Evolutionary conservation across 768 basidiomycete species (phyloP), one percentile per base, ranked within the genome.

Genomic region (Naganishia antarctica): DNA sequence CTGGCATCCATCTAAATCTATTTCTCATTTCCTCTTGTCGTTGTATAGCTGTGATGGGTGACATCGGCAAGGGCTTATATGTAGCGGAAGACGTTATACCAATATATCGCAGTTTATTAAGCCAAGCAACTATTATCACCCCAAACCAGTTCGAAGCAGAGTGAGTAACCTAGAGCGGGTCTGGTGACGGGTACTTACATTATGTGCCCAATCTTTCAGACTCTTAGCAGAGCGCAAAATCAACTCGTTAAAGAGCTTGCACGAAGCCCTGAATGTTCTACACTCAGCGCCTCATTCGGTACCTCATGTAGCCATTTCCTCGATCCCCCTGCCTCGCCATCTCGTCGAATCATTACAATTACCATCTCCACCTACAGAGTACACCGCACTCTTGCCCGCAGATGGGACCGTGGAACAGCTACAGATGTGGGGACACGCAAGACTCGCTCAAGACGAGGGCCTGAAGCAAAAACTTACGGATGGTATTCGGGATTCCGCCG

Each of bases 141-240:
- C 96, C 96, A 0, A 99, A 99, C 74, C 96, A 92, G 85, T 99
- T 92, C 70, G 96, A 99, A 80, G 89, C 88, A 66, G 94, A 98
- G 91, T 93, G 74, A 76, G 86, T 77, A 44, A 5, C 43, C 31
- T 44, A 28, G 16, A 34, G 32, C 11, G 1, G 41, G 4, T 26
- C 21, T 13, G 9, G 25, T 28, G 7, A 59, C 37, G 16, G 3
- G 5, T 23, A 45, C 23, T 40, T 16, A 16, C 61, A 91, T 78
- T 81, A 63, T 37, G 3, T 41, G 87, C 87, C 78, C 77, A 75
- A n/a, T 31, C 87, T 92, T 45, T 48, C 46, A 97, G 92, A 79
- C 80, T 86, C 2, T 81, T 99, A 18, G 91, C 94, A 0, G 83
- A 85, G 29, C 80, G 84, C 37, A 78, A 84, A 63, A 84, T 99